A percentile compares a stretch with the other conserved stretches of the same genome.
These are phyloP conservation scores for Baorangia bicolor DNA, from an alignment of 768 basidiomycete species.

Conservation along the genomic window DNA sequence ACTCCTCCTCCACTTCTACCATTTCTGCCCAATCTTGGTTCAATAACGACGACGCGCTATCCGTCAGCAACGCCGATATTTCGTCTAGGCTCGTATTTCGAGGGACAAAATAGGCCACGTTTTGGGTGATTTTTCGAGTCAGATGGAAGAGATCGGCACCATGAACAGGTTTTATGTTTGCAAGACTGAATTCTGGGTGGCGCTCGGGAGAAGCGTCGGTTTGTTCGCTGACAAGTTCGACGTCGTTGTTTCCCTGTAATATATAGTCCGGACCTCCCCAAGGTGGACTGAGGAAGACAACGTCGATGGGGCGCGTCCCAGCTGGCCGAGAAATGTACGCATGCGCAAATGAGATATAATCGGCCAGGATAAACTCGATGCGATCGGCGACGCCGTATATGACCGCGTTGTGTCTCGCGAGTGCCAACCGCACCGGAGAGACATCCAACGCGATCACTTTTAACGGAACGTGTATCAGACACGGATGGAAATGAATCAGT, in stretches of 20 bases:
- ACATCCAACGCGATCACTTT: conserved; percentile 93
- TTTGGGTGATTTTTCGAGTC: conserved; percentile 66
- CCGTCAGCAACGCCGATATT: conserved; percentile 51
- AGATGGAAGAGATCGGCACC: conserved; percentile 82
- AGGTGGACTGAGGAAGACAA: conserved; percentile 91
- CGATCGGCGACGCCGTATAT: conserved; percentile 94
- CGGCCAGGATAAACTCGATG: conserved; percentile 89
- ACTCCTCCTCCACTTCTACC: conserved; percentile 94
- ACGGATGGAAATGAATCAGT: background rate
- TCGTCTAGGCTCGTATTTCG: conserved; percentile 76
- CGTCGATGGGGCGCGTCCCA: conserved; percentile 63
- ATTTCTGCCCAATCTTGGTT: conserved; percentile 40
- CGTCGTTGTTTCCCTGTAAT: conserved; percentile 15
- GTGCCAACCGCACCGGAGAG: conserved; percentile 77
- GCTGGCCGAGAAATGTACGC: conserved; percentile 39
- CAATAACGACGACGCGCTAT: background rate
- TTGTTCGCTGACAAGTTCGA: background rate
- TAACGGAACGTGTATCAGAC: background rate
- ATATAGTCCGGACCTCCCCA: conserved; percentile 91
- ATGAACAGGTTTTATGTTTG: conserved; percentile 73
- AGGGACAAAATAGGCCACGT: conserved; percentile 90
- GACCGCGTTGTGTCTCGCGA: conserved; percentile 90
- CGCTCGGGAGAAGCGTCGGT: conserved; percentile 11
- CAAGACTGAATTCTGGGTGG: conserved; percentile 64
- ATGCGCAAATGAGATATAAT: conserved; percentile 79